Evolutionary conservation across 148 eudicot genomes (phyloP).

Genomic region (Rhododendron vialii): DNA sequence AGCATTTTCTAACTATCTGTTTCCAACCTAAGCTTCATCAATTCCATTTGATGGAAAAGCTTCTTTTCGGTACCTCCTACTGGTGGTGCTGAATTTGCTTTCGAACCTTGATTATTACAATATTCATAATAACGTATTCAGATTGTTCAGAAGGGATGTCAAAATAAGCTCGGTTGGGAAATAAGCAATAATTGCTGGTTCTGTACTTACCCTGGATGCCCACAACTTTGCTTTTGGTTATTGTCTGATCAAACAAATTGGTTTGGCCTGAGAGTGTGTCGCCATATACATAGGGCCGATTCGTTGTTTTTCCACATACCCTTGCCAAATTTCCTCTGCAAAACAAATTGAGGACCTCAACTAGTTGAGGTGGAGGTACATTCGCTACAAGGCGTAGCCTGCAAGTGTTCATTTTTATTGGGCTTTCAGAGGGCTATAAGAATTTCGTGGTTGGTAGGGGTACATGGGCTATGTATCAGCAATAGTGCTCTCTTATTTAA

Average conservation of each 20-base stretch:
- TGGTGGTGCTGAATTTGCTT: not conserved
- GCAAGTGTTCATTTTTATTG: not conserved
- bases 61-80: not conserved
- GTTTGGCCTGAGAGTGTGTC: not conserved
- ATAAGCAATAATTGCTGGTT: not conserved
- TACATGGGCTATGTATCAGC: too few relatives aligned
- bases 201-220: not conserved
- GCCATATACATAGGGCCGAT: not conserved
- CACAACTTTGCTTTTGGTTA: too few relatives aligned
- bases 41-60: not conserved
- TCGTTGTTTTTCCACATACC: not conserved
- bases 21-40: not conserved
- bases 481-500: too few relatives aligned
- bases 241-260: not conserved
- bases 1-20: not conserved
- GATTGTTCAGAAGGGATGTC: not conserved
- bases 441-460: too few relatives aligned
- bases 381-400: not conserved
- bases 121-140: not conserved
- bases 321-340: too few relatives aligned
- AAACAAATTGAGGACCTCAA: not conserved
- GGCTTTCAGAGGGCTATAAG: not conserved
- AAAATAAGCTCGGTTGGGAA: not conserved
- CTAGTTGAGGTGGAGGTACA: not conserved
- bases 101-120: not conserved